Evolutionary conservation across 1,139 yeast species (phyloP), one percentile per base, ranked within the genome.

Genomic region (Groenewaldozyma sp.): DNA sequence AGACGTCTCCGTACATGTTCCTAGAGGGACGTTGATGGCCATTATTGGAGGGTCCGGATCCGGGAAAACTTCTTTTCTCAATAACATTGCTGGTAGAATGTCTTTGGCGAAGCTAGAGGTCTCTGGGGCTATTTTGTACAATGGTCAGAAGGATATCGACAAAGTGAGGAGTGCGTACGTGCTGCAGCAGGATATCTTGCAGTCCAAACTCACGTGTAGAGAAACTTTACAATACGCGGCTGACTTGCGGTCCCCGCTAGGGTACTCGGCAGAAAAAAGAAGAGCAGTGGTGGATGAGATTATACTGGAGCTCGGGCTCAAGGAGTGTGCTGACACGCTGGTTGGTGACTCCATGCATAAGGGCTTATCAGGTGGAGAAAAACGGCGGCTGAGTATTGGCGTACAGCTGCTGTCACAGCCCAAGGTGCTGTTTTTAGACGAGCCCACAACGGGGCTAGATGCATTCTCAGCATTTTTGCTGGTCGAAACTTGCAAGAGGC

Each of bases 401-500:
- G 76, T 82, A 16, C 95, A 84, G 55, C 62, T 86, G 50, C 64
- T 86, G 26, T 73, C 83, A 2, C 79, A 77, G 47, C 95, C 95
- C 0, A 76, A 88, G 0, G 63, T 84, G 1, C 60, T 86, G 46
- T 83, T 84, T 51, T 62, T 86, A 35, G 95, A 86, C 56, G 95
- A 86, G 53, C 94, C 95, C 2, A 86, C 95, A 0, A 83, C 95
- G 0, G 95, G 95, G 0, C 63, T 86, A 26, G 95, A 86, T 56
- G 80, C 94, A 2, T 76, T 78, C 40, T 77, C 87, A 9, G 87
- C 94, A 0, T 74, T 69, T 48, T 65, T 77, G 44, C 64, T 84
- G 35, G 73, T 83, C n/a, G 67, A 71, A 41, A 74, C 83, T 0
- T 67, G 86, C 44, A 73, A 74, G 47, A 70, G 73, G 46, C 52